These are phyloP conservation scores for Ophiocordyceps robertsii DNA, from an alignment of 2,329 filamentous ascomycete genomes.

Conservation along the genomic window DNA sequence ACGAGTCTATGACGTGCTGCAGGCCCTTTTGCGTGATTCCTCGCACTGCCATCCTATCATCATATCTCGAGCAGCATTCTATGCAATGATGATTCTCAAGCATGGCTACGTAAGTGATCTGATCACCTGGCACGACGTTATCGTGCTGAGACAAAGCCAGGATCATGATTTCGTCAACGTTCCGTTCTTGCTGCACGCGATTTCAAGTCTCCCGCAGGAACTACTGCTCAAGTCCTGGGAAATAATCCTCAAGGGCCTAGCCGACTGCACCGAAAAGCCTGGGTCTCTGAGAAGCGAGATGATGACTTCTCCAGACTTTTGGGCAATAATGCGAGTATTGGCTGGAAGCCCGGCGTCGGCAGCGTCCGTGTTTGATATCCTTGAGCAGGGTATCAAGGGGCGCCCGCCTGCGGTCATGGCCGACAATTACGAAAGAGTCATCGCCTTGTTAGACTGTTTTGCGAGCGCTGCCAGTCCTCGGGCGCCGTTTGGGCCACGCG, in stretches of 20 bases:
- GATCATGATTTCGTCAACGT: slow-evolving; percentile 85
- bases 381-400: slow-evolving; percentile 62
- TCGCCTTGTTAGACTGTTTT: slow-evolving; percentile 78
- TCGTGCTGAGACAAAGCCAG: slow-evolving; percentile 26
- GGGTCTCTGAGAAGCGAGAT: slow-evolving; percentile 77
- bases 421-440: slow-evolving; percentile 87
- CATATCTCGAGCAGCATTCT: slow-evolving; percentile 73
- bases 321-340: slow-evolving; percentile 73
- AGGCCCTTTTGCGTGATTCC: slow-evolving; percentile 68
- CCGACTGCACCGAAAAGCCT: slow-evolving; percentile 65
- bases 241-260: slow-evolving; percentile 65
- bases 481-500: slow-evolving; percentile 54
- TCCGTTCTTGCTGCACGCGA: slow-evolving; percentile 79
- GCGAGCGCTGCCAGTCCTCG: slow-evolving; percentile 69
- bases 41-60: slow-evolving; percentile 70
- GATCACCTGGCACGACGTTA: too few relatives aligned
- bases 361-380: slow-evolving; percentile 70
- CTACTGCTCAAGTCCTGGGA: slow-evolving; percentile 62
- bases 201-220: slow-evolving; percentile 75
- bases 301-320: slow-evolving; percentile 94
- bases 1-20: slow-evolving; percentile 65
- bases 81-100: slow-evolving; percentile 69
- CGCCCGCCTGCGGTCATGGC: slow-evolving; percentile 75
- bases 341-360: slow-evolving; percentile 58
- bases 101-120: slow-evolving; percentile 61